These are phyloP conservation scores for Trypanosoma caninum DNA, from an alignment of 208 protist species.

Conservation along the genomic window DNA sequence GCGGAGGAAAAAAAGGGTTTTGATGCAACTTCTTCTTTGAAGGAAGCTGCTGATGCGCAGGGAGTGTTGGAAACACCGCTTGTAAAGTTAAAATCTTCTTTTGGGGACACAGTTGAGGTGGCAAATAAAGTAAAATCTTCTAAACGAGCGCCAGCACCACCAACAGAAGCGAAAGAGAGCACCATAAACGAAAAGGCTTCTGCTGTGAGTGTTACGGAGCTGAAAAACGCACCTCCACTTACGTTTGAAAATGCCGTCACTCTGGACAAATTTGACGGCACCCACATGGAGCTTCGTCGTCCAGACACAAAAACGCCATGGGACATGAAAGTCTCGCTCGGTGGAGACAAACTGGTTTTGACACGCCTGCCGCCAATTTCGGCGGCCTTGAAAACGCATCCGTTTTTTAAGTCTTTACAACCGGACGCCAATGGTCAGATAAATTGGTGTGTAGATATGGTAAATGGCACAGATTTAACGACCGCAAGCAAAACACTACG, in stretches of 20 bases:
- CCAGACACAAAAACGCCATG: constrained; percentile 28
- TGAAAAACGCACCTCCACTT: constrained; percentile 28
- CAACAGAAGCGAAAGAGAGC: background rate
- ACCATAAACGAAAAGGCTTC: background rate
- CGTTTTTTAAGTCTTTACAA: constrained; percentile 40
- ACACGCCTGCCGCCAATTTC: constrained; percentile 42
- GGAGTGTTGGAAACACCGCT: constrained; percentile 17
- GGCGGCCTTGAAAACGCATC: constrained; percentile 27
- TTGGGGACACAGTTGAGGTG: constrained; percentile 4
- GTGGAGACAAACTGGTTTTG: constrained; percentile 40
- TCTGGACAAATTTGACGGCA: constrained; percentile 37
- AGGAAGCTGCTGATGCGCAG: constrained; percentile 14
- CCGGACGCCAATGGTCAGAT: constrained; percentile 30
- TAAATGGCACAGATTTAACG: constrained; percentile 57
- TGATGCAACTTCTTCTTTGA: background rate
- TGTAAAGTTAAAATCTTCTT: constrained; percentile 9
- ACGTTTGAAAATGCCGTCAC: constrained; percentile 27
- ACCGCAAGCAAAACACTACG: constrained; percentile 25
- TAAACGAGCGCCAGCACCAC: constrained; percentile 3
- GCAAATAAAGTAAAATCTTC: constrained; percentile 2
- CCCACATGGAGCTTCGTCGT: constrained; percentile 26
- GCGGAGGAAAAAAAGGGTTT: constrained; percentile 1
- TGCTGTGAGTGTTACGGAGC: background rate
- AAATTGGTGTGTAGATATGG: constrained; percentile 45
- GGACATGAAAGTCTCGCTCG: constrained; percentile 48